A percentile compares a stretch with the other conserved stretches of the same genome.
These are phyloP conservation scores for Magnaporthiopsis incrustans DNA, from an alignment of 2,329 filamentous ascomycete species.

Conservation along the genomic window DNA sequence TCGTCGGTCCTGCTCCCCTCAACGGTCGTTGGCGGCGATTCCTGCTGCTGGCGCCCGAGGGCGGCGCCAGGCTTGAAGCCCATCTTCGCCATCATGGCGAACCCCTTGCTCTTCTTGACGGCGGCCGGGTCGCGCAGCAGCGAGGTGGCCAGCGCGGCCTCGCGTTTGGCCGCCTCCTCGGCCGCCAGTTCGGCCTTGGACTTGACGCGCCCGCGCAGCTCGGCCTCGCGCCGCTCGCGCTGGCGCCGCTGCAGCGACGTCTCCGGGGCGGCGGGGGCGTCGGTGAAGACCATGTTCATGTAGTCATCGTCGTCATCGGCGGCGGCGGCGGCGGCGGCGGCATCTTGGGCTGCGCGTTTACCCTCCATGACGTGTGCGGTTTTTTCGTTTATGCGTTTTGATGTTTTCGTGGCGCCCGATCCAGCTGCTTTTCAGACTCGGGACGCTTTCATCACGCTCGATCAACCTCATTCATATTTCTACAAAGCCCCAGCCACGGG, in stretches of 20 bases:
- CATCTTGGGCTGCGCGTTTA: background rate
- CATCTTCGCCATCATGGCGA: slow-evolving; percentile 95
- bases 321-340: slow-evolving; percentile 18
- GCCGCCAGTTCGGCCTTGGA: slow-evolving; percentile 79
- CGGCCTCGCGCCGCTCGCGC: slow-evolving; percentile 53
- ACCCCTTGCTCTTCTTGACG: slow-evolving; percentile 68
- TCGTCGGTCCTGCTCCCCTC: background rate
- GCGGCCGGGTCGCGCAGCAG: slow-evolving; percentile 45
- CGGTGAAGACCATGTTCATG: slow-evolving; percentile 88
- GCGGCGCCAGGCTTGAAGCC: slow-evolving; percentile 73
- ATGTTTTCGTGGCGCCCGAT: background rate
- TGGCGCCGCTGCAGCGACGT: slow-evolving; percentile 47
- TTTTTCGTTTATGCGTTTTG: too few relatives aligned
- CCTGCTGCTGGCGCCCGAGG: slow-evolving; percentile 42
- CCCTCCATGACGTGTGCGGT: background rate
- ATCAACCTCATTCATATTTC: background rate
- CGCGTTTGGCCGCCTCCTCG: slow-evolving; percentile 62
- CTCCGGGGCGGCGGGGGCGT: slow-evolving; percentile 40
- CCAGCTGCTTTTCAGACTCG: background rate
- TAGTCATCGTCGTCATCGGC: slow-evolving; percentile 85
- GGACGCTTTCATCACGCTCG: background rate
- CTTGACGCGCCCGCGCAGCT: slow-evolving; percentile 58
- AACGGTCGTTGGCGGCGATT: slow-evolving; percentile 35
- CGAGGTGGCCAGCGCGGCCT: slow-evolving; percentile 68
- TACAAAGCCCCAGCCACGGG: background rate